Evolutionary conservation across 768 basidiomycete genomes (phyloP), one percentile per base, ranked within the genome.

Genomic region (Boletellus emodensis): DNA sequence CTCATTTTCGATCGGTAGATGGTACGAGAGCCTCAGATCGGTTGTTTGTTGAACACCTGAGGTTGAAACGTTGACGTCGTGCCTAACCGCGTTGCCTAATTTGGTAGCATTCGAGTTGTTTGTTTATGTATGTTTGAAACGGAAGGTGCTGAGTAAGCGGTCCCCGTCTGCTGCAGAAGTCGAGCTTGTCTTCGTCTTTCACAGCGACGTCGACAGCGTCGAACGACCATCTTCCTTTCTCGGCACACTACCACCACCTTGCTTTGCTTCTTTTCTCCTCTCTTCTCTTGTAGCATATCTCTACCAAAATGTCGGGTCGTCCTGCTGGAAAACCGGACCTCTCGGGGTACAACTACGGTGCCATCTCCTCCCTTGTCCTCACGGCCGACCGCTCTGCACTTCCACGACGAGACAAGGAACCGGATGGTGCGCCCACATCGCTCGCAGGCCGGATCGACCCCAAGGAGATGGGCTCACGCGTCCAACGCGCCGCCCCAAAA

Each of bases 311-410:
- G 75, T 67, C 75, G 7, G 65, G 69, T 38, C 67, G 69, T 36
- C 66, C 71, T 3, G 63, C 68, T 39, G 76, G 69, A 53, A 89
- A 86, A 73, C 85, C 82, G 46, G 91, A 95, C 70, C 71, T 90
- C 61, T 92, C 90, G 54, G 84, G 83, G 39, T 97, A 94, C 82
- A 96, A 96, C 75, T 97, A 98, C 78, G 84, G 87, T 40, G 90
- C 90, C 48, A 94, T 97, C 64, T 92, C 92, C 26, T 94, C 91
- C 18, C 80, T 97, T 39, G 95, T 98, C 40, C 77, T 97, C 63
- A 94, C 90, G n/a, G 91, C 95, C 12, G 87, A 91, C 72, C 77
- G 85, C 47, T 87, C 88, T 45, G 80, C 77, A 2, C 72, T 92
- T 44, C 90, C 90, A 17, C 80, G 92, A 41, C 79, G 94, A 55